phyloP scores from a whole-genome alignment of 768 basidiomycete species.

The Termitomyces sp. region DNA sequence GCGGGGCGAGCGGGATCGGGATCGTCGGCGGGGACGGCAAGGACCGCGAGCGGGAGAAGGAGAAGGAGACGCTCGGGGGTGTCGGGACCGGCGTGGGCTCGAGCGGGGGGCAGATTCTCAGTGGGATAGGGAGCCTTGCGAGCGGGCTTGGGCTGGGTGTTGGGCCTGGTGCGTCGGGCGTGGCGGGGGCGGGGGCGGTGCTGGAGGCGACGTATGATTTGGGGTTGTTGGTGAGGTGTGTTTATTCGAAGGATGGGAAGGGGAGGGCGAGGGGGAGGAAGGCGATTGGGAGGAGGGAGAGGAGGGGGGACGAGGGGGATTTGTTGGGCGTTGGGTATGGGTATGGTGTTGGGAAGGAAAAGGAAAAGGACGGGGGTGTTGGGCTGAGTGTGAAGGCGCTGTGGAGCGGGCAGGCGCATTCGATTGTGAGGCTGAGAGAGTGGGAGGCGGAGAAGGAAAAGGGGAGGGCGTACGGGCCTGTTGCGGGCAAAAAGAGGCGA shows the following conservation, averaged over 20 bases:
- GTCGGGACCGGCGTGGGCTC: slow-evolving; percentile 17
- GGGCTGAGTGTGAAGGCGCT: slow-evolving; percentile 36
- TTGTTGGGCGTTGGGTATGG: slow-evolving; percentile 11
- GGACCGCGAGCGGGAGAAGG: slow-evolving; percentile 1
- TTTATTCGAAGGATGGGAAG: slow-evolving; percentile 33
- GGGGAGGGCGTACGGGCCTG: neutral
- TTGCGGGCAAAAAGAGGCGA: slow-evolving; percentile 5
- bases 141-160: slow-evolving; percentile 36
- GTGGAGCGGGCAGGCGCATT: slow-evolving; percentile 41
- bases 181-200: slow-evolving; percentile 34
- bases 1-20: slow-evolving; percentile 12
- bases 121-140: slow-evolving; percentile 38
- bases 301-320: slow-evolving; percentile 18
- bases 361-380: slow-evolving; percentile 31
- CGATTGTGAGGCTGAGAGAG: slow-evolving; percentile 35
- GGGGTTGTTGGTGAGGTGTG: slow-evolving; percentile 42
- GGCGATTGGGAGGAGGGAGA: slow-evolving; percentile 19
- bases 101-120: slow-evolving; percentile 33
- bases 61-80: slow-evolving; percentile 5
- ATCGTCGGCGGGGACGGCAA: slow-evolving; percentile 4
- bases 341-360: slow-evolving; percentile 10
- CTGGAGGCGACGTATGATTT: slow-evolving; percentile 50
- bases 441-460: slow-evolving; percentile 24
- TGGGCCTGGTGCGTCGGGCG: slow-evolving; percentile 24
- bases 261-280: slow-evolving; percentile 16